phyloP scores from a whole-genome alignment of 352 stramenopile genomes.

The Pythium sukuiense region DNA sequence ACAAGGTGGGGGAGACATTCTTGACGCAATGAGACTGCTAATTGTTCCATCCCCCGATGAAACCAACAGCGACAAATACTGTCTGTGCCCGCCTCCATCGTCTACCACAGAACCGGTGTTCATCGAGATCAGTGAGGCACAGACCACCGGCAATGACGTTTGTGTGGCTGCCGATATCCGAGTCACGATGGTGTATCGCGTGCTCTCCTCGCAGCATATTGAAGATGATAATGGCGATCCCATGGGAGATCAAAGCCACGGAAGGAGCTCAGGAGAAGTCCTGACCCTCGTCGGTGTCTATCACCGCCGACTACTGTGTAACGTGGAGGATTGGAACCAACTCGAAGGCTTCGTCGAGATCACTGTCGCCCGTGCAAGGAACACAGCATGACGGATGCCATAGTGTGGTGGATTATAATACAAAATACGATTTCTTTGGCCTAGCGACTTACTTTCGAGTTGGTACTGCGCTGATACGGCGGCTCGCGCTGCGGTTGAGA shows the following conservation, averaged over 20 bases:
- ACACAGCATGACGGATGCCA: background rate
- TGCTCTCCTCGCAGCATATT: conserved; percentile 5
- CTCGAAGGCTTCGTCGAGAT: conserved; percentile 22
- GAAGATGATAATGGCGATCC: too few species aligned
- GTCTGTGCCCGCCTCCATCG: conserved; percentile 48
- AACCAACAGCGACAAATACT: conserved; percentile 36
- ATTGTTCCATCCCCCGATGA: conserved; percentile 19
- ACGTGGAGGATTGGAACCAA: conserved; percentile 19
- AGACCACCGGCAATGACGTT: background rate
- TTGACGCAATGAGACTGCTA: conserved; percentile 58
- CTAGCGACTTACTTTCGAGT: conserved; percentile 10
- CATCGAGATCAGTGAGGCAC: conserved; percentile 28
- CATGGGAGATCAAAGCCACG: background rate
- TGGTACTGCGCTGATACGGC: conserved; percentile 25
- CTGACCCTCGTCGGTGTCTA: conserved; percentile 17
- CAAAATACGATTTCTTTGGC: background rate
- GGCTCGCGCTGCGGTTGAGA: conserved; percentile 15
- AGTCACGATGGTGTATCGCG: conserved; percentile 27
- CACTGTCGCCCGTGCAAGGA: background rate
- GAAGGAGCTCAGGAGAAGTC: background rate
- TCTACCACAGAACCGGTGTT: conserved; percentile 41
- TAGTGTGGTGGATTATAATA: conserved; percentile 1
- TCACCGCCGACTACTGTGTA: conserved; percentile 11
- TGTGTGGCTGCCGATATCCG: conserved; percentile 14
- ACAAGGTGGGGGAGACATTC: conserved; percentile 62